Evolutionary conservation across 78 protist genomes (phyloP), one percentile per base, ranked within the genome.

Genomic region (Fonticula alba): DNA sequence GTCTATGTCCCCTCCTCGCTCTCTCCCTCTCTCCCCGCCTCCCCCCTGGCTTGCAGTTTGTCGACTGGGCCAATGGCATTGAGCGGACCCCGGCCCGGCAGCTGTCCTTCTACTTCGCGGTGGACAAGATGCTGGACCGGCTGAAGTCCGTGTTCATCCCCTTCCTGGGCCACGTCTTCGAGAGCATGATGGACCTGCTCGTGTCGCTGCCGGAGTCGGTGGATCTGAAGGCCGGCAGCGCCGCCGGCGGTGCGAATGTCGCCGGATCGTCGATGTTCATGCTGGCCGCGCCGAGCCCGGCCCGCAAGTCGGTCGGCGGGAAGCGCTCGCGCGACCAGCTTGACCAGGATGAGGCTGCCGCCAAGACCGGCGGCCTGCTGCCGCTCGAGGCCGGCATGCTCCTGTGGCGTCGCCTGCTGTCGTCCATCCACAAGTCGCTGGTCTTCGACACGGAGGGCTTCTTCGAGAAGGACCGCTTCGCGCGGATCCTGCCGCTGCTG

Each of bases 401-500:
- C 17, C 43, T 9, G 43, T 38, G 43, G 43, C 43, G 43, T 7
- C 17, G 17, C 17, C 3, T 38, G 43, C 43, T 38, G 17, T 3
- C 70, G 29, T 49, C 83, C 35, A 38, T 78, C 19, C 65, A 69
- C 43, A 63, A 72, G 68, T 68, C 73, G 54, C 56, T 72, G 51
- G 36, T 64, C 24, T 54, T 53, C 40, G 75, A 73, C 47, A 62
- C 53, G 0, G 74, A 62, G 11, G 56, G 60, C 31, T 69, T 78
- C 36, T 46, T 78, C 36, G 74, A 64, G 36, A 59, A 59, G 60
- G 74, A 65, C 46, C 63, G 61, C 2, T 11, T 43, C 46, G 51
- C 3, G 58, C 51, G 31, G 63, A 19, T 77, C 31, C 20, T 66
- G 61, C 66, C 59, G 35, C 73, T 77, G 51, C 55, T 79, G 26